Evolutionary conservation across 352 stramenopile genomes (phyloP), one percentile per base, ranked within the genome.

Genomic region (Thraustotheca clavata): DNA sequence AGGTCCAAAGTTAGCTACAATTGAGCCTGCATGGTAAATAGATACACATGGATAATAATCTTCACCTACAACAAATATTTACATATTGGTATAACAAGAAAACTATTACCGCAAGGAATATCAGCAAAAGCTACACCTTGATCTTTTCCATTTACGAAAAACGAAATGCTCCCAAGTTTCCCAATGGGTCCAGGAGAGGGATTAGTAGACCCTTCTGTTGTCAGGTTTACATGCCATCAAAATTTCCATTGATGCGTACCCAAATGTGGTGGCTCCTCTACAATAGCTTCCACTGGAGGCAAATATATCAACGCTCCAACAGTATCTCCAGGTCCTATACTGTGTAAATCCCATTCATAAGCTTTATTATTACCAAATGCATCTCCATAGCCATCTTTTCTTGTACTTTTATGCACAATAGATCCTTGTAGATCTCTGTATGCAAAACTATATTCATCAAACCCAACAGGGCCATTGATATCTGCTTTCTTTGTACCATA

Each of bases 101-200:
- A 4, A 47, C 43, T 24, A 1, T 20, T 55, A 65, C 57, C 57
- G 33, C 46, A 65, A 4, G 57, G 35, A 20, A 65, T 6, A 9
- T 26, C 39, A 9, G 52, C 57, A 41, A 65, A 65, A 7, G 57
- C 57, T 2, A 65, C 39, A 2, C 57, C 57, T 65, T 65, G 57
- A 34, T 65, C 57, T 4, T n/a, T 4, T 29, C 57, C 57, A 41
- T 65, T 65, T 6, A 65, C 57, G 41, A 65, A 65, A 22, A 65
- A 65, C 20, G 41, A 46, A 40, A 65, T 55, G 57, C 24, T 52
- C 12, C 43, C 39, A 24, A n/a, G n/a, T n/a, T n/a, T n/a, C n/a
- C n/a, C n/a, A n/a, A n/a, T n/a, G n/a, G n/a, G n/a, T n/a, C n/a
- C n/a, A n/a, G n/a, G n/a, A n/a, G n/a, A n/a, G n/a, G n/a, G n/a